A percentile compares a stretch with the other conserved stretches of the same genome.
These are phyloP conservation scores for Botrytis aclada DNA, from an alignment of 2,329 filamentous ascomycete species.

Conservation along the genomic window DNA sequence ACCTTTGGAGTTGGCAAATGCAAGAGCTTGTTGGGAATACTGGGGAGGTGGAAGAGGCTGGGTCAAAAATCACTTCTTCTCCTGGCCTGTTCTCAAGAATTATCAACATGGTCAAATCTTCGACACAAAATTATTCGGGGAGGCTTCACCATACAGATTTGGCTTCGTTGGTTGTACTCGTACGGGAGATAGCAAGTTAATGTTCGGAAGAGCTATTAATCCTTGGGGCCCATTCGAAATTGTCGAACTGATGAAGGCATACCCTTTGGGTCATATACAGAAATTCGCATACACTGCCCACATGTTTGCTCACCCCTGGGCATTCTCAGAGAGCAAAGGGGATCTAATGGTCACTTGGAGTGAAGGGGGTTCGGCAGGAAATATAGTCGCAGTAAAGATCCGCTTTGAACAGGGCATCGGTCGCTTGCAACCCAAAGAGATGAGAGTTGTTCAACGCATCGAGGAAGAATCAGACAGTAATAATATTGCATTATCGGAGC, in stretches of 20 bases:
- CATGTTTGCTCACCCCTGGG: slow-evolving; percentile 31
- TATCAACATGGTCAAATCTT: slow-evolving; percentile 29
- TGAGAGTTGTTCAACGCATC: neutral
- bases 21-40: slow-evolving; percentile 21
- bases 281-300: slow-evolving; percentile 23
- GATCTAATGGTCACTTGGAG: slow-evolving; percentile 29
- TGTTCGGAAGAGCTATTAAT: slow-evolving; percentile 24
- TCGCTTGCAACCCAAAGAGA: slow-evolving; percentile 10
- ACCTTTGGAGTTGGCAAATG: neutral
- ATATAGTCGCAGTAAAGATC: slow-evolving; percentile 24
- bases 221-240: slow-evolving; percentile 26
- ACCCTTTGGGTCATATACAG: slow-evolving; percentile 14
- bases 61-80: slow-evolving; percentile 13
- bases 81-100: slow-evolving; percentile 19
- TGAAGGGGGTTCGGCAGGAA: slow-evolving; percentile 26
- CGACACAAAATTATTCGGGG: slow-evolving; percentile 26
- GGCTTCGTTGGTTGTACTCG: slow-evolving; percentile 26
- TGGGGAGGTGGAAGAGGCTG: slow-evolving; percentile 20
- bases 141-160: slow-evolving; percentile 18
- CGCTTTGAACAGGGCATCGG: slow-evolving; percentile 19
- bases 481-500: slow-evolving; percentile 5
- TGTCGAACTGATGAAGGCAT: slow-evolving; percentile 17
- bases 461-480: neutral
- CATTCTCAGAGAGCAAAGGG: slow-evolving; percentile 21
- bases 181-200: slow-evolving; percentile 23